Percentiles rank a stretch among this genome's conserved stretches.
These are phyloP conservation scores for Amanita subjunquillea DNA, from an alignment of 768 basidiomycete species.

Conservation along the genomic window DNA sequence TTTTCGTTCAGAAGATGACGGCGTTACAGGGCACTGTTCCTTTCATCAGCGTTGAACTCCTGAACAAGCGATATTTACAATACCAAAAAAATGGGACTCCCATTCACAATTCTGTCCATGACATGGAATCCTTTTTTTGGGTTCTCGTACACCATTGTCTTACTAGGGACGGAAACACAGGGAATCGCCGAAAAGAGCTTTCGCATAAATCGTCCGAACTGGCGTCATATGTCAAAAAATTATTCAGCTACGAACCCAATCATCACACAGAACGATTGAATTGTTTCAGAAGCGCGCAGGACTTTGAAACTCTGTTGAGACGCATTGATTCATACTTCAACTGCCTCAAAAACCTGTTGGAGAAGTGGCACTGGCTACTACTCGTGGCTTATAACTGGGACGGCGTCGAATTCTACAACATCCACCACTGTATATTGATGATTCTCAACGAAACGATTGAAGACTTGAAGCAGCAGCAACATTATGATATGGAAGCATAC, in stretches of 20 bases:
- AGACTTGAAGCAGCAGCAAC: background rate
- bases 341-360: background rate
- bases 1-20: background rate
- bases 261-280: background rate
- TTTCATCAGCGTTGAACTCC: background rate
- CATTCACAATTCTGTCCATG: constrained; percentile 9
- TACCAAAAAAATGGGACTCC: background rate
- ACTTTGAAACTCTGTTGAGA: background rate
- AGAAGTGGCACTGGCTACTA: background rate
- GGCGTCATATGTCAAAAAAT: background rate
- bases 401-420: background rate
- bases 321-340: background rate
- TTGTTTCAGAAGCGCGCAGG: background rate
- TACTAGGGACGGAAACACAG: background rate
- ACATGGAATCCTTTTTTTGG: constrained; percentile 14
- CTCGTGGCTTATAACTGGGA: background rate
- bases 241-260: background rate
- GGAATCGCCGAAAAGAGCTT: background rate
- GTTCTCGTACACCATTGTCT: constrained; percentile 10
- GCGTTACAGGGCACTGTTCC: background rate
- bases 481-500: too few species aligned
- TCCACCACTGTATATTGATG: background rate
- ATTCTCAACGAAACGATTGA: background rate
- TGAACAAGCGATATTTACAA: background rate
- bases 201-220: background rate